Base-by-base conservation (phyloP, 768 basidiomycete species). In the Lactifluus echinatus region DNA sequence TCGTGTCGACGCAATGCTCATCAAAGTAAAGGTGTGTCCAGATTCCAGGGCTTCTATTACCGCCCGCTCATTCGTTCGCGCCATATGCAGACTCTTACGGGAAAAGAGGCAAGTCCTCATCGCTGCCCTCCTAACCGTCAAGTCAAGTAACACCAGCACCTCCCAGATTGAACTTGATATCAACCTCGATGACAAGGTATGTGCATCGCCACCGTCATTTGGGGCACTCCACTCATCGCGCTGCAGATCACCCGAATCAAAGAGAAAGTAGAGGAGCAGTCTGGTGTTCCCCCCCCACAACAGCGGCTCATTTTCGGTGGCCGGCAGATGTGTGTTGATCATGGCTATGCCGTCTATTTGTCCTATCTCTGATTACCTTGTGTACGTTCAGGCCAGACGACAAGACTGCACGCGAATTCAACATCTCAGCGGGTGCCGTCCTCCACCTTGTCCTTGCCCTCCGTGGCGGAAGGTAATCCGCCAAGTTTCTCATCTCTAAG, bases 241-340 rank as follows among this genome's bases (percentile, higher is more conserved):
- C 29, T 43, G 14, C 44, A 98, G 95, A 90, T 96, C 66, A 77
- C 83, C 45, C 83, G 89, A 64, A 93, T 98, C 73, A 98, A 98
- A 76, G 93, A 95, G 79, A 89, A 90, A 71, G 92, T 97, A 8
- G 95, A 98, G 71, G 94, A 97, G 75, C 94, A 97, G 74, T 93
- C 93, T 6, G 95, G 95, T 63, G 95, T 98, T 40, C 95, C 95
- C 23, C 95, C 95, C 59, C 89, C 78, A 42, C 95, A 98, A 71
- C 95, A 98, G 71, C 83, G 95, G 56, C 72, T 98, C 66, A 98
- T 98, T 69, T 96, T 86, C 70, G 73, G 81, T 66, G 95, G 95
- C 33, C 83, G 93, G 67, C 94, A 96, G 69, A 85, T 97, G 95
- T 97, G 71, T 72, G 81, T 74, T 39, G 57, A 24, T 53, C 53